Base-by-base conservation (phyloP, 177 flowering plant genomes). In the Vitis hybrid region DNA sequence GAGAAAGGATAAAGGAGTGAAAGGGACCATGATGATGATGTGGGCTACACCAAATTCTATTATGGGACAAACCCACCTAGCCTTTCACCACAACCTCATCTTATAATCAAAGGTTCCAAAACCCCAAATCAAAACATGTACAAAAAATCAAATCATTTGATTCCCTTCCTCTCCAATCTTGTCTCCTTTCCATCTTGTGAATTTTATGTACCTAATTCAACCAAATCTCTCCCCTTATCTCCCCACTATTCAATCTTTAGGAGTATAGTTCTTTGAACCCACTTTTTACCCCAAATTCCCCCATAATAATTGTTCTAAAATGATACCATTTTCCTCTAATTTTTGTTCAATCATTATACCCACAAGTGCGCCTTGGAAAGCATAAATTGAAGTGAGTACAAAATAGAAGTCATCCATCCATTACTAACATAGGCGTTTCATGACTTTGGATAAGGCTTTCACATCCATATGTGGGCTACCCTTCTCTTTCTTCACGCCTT, bases 301-400 rank as follows among this genome's bases (percentile, higher is more conserved):
- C 65, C 60, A 65, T 62, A 35, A 74, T 65, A 60, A 78, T 74
- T 72, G 73, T 52, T 60, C 65, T 56, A 68, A 68, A 2, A 50
- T 15, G 66, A 70, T 62, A 62, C 74, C 56, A 14, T 62, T 27
- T 40, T 49, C 13, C 46, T 3, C 62, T 48, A 57, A 66, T 18
- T 13, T 40, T 55, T 60, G 40, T 32, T 46, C 64, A 54, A 62
- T 65, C 21, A 72, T 71, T 56, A 49, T 52, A 18, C 35, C 59
- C 19, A 70, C 67, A 60, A 67, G 55, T 64, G 75, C 65, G 49
- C 40, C 27, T 69, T 52, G 70, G 62, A 72, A 67, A 60, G 73
- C 9, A 49, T 21, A 62, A 48, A 62, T 52, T 19, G 2, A 54
- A 51, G 46, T 3, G 2, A 58, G 68, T 62, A 48, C 72, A 72